These are phyloP conservation scores for Colletotrichum sp. DNA, from an alignment of 2,329 filamentous ascomycete genomes.

Conservation along the genomic window DNA sequence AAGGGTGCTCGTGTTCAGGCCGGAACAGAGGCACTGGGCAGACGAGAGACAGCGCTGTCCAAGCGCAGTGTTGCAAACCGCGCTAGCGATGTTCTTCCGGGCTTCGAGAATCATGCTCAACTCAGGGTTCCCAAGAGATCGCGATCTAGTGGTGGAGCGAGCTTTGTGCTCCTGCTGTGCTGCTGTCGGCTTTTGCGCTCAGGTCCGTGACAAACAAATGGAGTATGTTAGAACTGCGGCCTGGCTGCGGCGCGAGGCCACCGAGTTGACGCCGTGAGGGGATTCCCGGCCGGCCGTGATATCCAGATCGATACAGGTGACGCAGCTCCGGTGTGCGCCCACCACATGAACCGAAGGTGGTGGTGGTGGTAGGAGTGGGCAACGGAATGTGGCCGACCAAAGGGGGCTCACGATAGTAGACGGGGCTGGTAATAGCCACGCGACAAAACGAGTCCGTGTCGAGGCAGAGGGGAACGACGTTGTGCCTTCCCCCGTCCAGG, in stretches of 20 bases:
- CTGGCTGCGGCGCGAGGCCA: background rate
- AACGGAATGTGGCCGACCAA: constrained; percentile 10
- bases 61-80: background rate
- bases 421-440: background rate
- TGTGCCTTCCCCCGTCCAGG: constrained; percentile 3
- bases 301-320: constrained; percentile 10
- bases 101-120: constrained; percentile 15
- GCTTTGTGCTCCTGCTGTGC: background rate
- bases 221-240: background rate
- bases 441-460: background rate
- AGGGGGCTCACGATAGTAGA: background rate
- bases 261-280: background rate
- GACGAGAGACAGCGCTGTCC: background rate
- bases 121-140: background rate
- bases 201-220: background rate
- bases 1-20: background rate
- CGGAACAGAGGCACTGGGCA: background rate
- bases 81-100: background rate
- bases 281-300: constrained; percentile 5
- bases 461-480: background rate
- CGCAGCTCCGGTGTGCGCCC: background rate
- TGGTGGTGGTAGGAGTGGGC: background rate
- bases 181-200: background rate
- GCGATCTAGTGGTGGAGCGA: background rate
- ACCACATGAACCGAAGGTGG: background rate